phyloP scores from a whole-genome alignment of 2,329 filamentous ascomycete species.

The Coccinonectria pachysandricola region DNA sequence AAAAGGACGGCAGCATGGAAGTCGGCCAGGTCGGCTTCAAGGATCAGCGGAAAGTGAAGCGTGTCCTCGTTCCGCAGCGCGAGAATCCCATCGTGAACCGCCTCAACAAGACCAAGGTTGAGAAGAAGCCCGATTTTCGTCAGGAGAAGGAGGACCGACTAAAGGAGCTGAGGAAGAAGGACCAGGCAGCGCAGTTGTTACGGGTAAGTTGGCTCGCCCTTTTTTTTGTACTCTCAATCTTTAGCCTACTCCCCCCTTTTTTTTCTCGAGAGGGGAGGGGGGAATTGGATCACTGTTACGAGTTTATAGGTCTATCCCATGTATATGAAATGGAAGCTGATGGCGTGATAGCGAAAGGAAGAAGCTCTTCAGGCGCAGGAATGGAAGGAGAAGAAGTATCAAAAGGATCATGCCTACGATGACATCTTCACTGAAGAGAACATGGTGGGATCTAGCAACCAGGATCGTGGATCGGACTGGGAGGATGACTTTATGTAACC shows the following conservation, averaged over 20 bases:
- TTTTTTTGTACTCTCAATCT: too few relatives aligned
- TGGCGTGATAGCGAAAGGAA: slow-evolving; percentile 54
- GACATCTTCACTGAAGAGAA: slow-evolving; percentile 80
- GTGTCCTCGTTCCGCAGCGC: slow-evolving; percentile 65
- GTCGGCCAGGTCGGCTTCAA: slow-evolving; percentile 93
- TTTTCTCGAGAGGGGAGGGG: neutral
- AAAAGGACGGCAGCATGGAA: slow-evolving; percentile 93
- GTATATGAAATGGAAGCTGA: too few relatives aligned
- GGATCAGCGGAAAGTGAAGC: slow-evolving; percentile 74
- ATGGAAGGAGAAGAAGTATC: slow-evolving; percentile 80
- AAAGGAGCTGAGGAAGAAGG: slow-evolving; percentile 60
- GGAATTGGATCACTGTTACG: slow-evolving; percentile 1
- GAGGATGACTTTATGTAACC: slow-evolving; percentile 93
- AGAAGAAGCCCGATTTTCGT: slow-evolving; percentile 74
- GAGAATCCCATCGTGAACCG: slow-evolving; percentile 91
- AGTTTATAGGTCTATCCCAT: too few relatives aligned
- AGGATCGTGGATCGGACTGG: slow-evolving; percentile 67
- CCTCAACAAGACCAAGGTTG: slow-evolving; percentile 92
- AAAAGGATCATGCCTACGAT: slow-evolving; percentile 97
- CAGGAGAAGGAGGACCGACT: slow-evolving; percentile 72
- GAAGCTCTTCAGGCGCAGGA: slow-evolving; percentile 65
- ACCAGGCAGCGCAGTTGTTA: slow-evolving; percentile 51
- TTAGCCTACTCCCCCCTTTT: too few relatives aligned
- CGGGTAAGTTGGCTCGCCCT: slow-evolving; percentile 38
- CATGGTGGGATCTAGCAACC: slow-evolving; percentile 69